These are phyloP conservation scores for Rhynchospora breviuscula DNA, from an alignment of 176 grass and related monocot genomes.

Conservation along the genomic window DNA sequence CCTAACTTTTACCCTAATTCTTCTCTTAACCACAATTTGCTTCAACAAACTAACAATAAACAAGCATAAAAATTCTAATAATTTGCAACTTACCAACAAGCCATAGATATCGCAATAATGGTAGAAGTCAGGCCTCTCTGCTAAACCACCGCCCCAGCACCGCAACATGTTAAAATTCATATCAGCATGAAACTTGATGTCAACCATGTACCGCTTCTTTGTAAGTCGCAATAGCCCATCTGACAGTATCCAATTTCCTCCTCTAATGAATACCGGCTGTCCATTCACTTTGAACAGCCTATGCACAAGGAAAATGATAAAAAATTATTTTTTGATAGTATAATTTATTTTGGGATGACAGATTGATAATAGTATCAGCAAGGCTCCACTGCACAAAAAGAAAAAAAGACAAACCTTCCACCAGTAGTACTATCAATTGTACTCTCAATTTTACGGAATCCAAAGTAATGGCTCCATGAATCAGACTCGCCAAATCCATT, in stretches of 20 bases:
- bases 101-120: constrained; percentile 88
- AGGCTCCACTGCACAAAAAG: neutral
- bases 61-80: neutral
- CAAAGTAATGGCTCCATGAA: constrained; percentile 75
- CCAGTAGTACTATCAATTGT: constrained; percentile 69
- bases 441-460: constrained; percentile 86
- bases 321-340: neutral
- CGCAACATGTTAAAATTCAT: constrained; percentile 99
- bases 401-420: constrained; percentile 56
- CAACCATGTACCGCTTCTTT: constrained; percentile 79
- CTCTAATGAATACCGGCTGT: constrained; percentile 82
- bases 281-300: constrained; percentile 97
- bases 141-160: constrained; percentile 90
- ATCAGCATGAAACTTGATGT: constrained; percentile 90
- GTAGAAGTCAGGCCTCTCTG: constrained; percentile 92
- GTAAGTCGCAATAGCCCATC: constrained; percentile 83
- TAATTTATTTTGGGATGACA: neutral
- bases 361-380: neutral
- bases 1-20: too few relatives aligned
- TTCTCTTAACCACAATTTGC: too few relatives aligned
- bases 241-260: constrained; percentile 98
- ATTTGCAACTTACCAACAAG: constrained; percentile 49
- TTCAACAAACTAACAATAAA: constrained; percentile 1
- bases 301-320: constrained; percentile 18
- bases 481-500: constrained; percentile 86